Evolutionary conservation across 805 yeast genomes (phyloP), one percentile per base, ranked within the genome.

Genomic region (Hanseniaspora clermontiae): DNA sequence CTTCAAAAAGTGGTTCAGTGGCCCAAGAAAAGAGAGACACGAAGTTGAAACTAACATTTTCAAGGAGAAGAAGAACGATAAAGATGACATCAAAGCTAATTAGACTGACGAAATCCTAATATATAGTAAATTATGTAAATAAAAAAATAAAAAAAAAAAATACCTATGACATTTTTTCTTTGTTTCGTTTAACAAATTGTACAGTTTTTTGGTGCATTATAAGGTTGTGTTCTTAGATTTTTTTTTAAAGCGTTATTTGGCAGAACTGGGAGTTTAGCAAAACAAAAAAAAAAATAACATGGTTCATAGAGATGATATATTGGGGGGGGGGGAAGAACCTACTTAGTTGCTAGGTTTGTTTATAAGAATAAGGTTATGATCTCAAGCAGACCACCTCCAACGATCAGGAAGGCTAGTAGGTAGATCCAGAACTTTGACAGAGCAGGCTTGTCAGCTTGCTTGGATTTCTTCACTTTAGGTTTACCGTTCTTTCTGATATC

Each of bases 381-480:
- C 20, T 88, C 93, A 49, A 89, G 73, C 8, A 86, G 59, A 60
- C 90, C 95, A 62, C 95, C 95, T 57, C 96, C 96, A 59, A 83
- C 74, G 12, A 89, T 74, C 61, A 87, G 73, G 66, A 88, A 87
- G 5, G 76, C 75, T 55, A 84, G 70, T 2, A 80, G 70, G 34
- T 70, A 72, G 9, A 86, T 65, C 95, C 95, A 86, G 15, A 77
- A 66, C 65, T 72, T 81, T 51, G 88, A 77, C 48, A 84, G 65
- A 7, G 89, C 83, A 69, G 58, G 74, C 70, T 31, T 66, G 59
- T 74, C 72, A 24, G 68, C 68, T 31, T 63, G 63, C 15, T 47
- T 42, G 34, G 61, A 60, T 45, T 65, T 65, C 45, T 62, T 68
- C 14, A 72, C 67, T 63, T 78, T 81, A 49, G 83, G 79, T 72